Percentiles rank a stretch among this genome's conserved stretches.
Evolutionary conservation across 1,284 basidiomycete species (phyloP).

Genomic region (Limonomyces culmigenus): DNA sequence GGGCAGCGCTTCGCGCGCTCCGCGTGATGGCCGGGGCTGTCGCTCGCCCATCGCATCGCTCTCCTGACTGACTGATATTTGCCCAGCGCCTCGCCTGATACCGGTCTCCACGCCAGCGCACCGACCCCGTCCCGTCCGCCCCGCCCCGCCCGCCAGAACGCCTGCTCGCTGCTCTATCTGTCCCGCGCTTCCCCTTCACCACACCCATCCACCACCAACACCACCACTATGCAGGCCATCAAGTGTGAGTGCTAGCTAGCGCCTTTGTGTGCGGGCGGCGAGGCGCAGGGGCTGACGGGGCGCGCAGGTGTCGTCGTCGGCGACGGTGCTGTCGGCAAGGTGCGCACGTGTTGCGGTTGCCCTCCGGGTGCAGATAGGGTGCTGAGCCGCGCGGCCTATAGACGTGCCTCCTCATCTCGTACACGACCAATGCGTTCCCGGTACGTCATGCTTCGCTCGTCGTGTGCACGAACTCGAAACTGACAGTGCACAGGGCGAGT

Average conservation of each 20-base stretch:
- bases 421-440: conserved; percentile 91
- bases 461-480: conserved; percentile 8
- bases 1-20: too few relatives aligned
- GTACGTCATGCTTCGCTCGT: conserved; percentile 30
- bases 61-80: too few relatives aligned
- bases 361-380: conserved; percentile 1
- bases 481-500: conserved; percentile 57
- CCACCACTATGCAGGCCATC: conserved; percentile 22
- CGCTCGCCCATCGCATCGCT: too few relatives aligned
- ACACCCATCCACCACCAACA: neutral
- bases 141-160: too few relatives aligned
- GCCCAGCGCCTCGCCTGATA: too few relatives aligned
- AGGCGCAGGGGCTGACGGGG: conserved; percentile 13
- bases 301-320: conserved; percentile 87
- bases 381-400: conserved; percentile 17
- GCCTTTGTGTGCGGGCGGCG: neutral
- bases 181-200: neutral
- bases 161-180: too few relatives aligned
- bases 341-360: conserved; percentile 17
- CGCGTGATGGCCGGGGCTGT: too few relatives aligned
- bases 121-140: too few relatives aligned
- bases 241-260: conserved; percentile 16
- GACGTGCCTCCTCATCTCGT: conserved; percentile 95
- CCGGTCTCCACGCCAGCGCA: too few relatives aligned
- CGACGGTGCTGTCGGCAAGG: conserved; percentile 99